These are phyloP conservation scores for Globisporangium recalcitrans DNA, from an alignment of 352 stramenopile genomes.

Conservation along the genomic window DNA sequence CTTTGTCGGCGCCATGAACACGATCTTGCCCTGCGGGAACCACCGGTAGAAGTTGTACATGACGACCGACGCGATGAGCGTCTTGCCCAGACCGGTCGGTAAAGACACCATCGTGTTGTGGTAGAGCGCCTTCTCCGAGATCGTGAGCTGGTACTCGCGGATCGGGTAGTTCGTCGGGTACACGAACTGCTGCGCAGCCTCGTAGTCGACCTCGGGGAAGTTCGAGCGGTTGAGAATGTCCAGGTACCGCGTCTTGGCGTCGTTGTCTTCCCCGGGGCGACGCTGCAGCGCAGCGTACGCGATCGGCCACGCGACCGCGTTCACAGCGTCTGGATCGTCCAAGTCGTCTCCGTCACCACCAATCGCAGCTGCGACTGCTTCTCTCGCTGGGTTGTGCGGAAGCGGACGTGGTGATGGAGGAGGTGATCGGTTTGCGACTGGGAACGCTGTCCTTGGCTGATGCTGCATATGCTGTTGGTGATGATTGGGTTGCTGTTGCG, in stretches of 20 bases:
- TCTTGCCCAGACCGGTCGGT: conserved; percentile 99
- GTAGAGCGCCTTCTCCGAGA: conserved; percentile 91
- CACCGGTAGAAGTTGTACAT: conserved; percentile 99
- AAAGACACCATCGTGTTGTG: conserved; percentile 98
- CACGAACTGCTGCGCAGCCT: conserved; percentile 64
- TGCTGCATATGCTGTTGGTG: background rate
- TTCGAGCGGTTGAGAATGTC: conserved; percentile 29
- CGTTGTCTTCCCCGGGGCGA: conserved; percentile 40
- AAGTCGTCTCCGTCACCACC: conserved; percentile 10
- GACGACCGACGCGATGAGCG: conserved; percentile 97
- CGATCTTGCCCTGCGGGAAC: conserved; percentile 93
- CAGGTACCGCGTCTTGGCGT: conserved; percentile 57
- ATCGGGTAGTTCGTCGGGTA: conserved; percentile 90
- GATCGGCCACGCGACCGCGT: conserved; percentile 8
- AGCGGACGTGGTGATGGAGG: background rate
- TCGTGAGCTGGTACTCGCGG: conserved; percentile 94
- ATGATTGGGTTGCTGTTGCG: background rate
- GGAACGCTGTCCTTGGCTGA: background rate
- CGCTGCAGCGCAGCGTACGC: conserved; percentile 17
- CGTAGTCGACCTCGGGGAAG: conserved; percentile 54
- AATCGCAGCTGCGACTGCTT: background rate
- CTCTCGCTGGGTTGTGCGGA: background rate
- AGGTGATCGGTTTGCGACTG: background rate
- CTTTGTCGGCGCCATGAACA: conserved; percentile 98
- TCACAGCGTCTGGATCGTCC: background rate